A percentile compares a stretch with the other conserved stretches of the same genome.
Evolutionary conservation across 208 protist species (phyloP).

Genomic region (Spironucleus salmonicida): DNA sequence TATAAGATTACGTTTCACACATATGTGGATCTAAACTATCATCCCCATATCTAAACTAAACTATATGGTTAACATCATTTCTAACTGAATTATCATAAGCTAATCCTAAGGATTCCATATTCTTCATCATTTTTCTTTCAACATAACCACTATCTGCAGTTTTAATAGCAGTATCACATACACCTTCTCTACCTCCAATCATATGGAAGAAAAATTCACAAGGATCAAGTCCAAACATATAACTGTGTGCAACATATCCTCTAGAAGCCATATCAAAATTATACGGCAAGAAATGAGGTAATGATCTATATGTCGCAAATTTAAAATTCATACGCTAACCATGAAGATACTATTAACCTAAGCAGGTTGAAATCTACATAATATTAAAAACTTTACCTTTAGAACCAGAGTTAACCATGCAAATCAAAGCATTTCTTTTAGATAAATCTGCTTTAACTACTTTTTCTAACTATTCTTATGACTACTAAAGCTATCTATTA

Average conservation of each 20-base stretch:
- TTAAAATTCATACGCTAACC: slow-evolving; percentile 90
- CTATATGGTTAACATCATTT: slow-evolving; percentile 72
- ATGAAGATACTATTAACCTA: slow-evolving; percentile 98
- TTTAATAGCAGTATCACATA: slow-evolving; percentile 99
- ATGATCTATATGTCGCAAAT: slow-evolving; percentile 65
- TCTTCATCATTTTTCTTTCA: slow-evolving; percentile 70
- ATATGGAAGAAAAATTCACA: slow-evolving; percentile 99
- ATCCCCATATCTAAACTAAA: slow-evolving; percentile 95
- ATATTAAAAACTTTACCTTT: slow-evolving; percentile 97
- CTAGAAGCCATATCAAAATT: slow-evolving; percentile 81
- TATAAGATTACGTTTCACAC: slow-evolving; percentile 59
- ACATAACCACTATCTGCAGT: slow-evolving; percentile 90
- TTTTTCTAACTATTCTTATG: slow-evolving; percentile 52
- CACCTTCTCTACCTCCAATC: slow-evolving; percentile 90
- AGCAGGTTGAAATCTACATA: slow-evolving; percentile 91
- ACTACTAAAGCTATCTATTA: slow-evolving; percentile 64
- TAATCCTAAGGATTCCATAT: slow-evolving; percentile 78
- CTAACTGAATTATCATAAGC: slow-evolving; percentile 60
- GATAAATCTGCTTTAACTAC: slow-evolving; percentile 59
- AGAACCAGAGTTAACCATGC: slow-evolving; percentile 84
- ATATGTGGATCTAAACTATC: slow-evolving; percentile 84
- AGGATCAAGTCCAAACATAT: slow-evolving; percentile 78
- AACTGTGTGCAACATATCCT: slow-evolving; percentile 93
- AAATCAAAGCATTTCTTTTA: slow-evolving; percentile 73
- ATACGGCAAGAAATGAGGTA: slow-evolving; percentile 93